These are phyloP conservation scores for Lepidopterella palustris DNA, from an alignment of 495 filamentous ascomycete species.

Conservation along the genomic window DNA sequence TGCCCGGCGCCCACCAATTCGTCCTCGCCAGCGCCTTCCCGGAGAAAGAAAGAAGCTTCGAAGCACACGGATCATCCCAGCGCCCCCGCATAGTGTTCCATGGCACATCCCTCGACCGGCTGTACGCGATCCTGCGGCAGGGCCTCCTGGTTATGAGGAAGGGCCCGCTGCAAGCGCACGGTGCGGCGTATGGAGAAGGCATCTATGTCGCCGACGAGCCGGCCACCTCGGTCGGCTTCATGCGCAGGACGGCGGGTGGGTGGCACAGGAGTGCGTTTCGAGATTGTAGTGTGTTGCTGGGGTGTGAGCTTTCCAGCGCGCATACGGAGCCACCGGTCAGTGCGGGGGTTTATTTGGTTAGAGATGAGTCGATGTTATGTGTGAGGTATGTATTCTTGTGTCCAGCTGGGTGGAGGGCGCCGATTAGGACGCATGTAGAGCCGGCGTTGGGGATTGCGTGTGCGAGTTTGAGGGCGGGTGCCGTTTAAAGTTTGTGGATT, in stretches of 20 bases:
- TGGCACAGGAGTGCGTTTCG: constrained; percentile 21
- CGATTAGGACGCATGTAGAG: constrained; percentile 18
- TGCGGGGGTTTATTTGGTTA: constrained; percentile 21
- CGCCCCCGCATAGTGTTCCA: constrained; percentile 26
- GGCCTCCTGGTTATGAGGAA: constrained; percentile 19
- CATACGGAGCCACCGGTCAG: neutral
- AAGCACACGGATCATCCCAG: neutral
- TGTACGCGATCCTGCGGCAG: constrained; percentile 28
- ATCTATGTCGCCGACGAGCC: constrained; percentile 30
- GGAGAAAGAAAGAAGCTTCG: constrained; percentile 21
- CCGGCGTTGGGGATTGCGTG: constrained; percentile 26
- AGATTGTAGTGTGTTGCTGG: constrained; percentile 19
- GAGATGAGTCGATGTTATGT: constrained; percentile 15
- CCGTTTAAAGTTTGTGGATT: too few relatives aligned
- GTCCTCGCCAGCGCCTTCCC: constrained; percentile 25
- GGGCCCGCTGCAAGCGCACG: constrained; percentile 19
- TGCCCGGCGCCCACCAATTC: constrained; percentile 31
- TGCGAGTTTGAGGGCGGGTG: constrained; percentile 8
- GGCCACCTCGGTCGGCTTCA: constrained; percentile 16
- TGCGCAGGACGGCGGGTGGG: neutral
- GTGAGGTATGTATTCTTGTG: constrained; percentile 31
- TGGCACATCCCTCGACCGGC: constrained; percentile 23
- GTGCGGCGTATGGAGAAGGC: constrained; percentile 24
- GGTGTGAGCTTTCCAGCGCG: constrained; percentile 24
- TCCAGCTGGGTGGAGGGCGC: constrained; percentile 6